Base-by-base conservation (phyloP, 345 rosid species). In the Camelina sativa region DNA sequence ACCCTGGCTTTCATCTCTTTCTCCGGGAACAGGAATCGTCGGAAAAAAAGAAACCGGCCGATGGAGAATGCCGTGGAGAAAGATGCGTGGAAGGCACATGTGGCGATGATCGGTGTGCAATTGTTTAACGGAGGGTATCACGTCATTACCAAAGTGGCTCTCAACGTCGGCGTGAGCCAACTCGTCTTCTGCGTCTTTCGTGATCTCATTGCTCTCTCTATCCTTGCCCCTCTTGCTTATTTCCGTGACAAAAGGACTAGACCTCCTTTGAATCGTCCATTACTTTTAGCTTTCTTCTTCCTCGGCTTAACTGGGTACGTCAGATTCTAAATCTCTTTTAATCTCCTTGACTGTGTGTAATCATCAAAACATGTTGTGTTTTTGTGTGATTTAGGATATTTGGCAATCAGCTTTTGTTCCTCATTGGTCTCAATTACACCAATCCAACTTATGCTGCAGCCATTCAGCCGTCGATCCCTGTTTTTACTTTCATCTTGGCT, bases 391-490 rank as follows among this genome's bases (percentile, higher is more conserved):
- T 73, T 82, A 95, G 99, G 90, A 87, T 95, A 76, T 95, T 90
- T 79, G 99, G 98, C 52, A 95, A 95, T 80, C 99, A 95, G 87
- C 92, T 95, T 62, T 71, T 95, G 72, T 95, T 95, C 84, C 96
- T 95, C 48, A 54, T 95, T 75, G 99, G 99, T 83, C 91, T 95
- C 65, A 85, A 77, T 81, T 90, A 92, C 84, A 92, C 98, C 53
- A 95, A 88, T 88, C 99, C 99, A 25, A 90, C 98, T 58, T 90
- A 90, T 79, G 99, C 99, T 68, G 98, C 99, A 75, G 98, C 97
- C 12, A 91, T 84, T 78, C 99, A 95, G 65, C 99, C 99, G 12
- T 80, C 99, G 0, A 95, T 95, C 66, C 99, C 99, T 11, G 98
- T 95, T 67, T 91, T 95, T 79, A 95, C 99, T 55, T 95, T 95